Percentiles rank a stretch among this genome's conserved stretches.
Conservation (phyloP, 345 rosid genomes). For the Dimocarpus longan region DNA sequence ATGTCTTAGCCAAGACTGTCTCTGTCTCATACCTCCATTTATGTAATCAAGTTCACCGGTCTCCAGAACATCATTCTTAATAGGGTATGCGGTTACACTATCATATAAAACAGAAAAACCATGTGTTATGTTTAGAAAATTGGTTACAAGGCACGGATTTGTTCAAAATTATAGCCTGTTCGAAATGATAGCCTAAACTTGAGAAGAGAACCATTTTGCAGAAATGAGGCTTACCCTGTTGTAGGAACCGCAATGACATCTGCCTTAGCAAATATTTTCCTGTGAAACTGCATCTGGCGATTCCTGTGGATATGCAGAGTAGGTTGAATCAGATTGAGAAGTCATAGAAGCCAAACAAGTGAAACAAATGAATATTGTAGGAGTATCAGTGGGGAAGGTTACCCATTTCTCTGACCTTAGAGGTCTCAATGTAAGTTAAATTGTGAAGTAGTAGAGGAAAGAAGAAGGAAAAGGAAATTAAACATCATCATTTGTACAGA, state of each 20-base stretch:
- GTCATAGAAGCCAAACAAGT: too few relatives aligned
- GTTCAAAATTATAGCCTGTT: neutral
- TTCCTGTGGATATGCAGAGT: slow-evolving; percentile 46
- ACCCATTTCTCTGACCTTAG: neutral
- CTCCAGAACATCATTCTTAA: slow-evolving; percentile 43
- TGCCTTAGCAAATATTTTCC: slow-evolving; percentile 47
- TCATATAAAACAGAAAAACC: neutral
- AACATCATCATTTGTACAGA: neutral
- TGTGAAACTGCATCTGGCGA: slow-evolving; percentile 57
- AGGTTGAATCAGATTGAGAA: neutral
- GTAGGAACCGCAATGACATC: slow-evolving; percentile 74
- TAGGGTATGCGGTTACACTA: slow-evolving; percentile 71
- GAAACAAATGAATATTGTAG: neutral
- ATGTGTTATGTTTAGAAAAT: neutral
- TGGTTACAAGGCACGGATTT: neutral
- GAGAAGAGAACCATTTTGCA: neutral
- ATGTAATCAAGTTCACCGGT: slow-evolving; percentile 78
- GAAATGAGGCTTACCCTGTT: slow-evolving; percentile 52
- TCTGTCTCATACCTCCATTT: slow-evolving; percentile 59
- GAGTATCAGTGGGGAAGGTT: neutral
- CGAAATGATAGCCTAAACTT: neutral
- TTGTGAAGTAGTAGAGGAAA: neutral
- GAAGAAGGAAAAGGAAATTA: neutral
- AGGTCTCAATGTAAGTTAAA: neutral
- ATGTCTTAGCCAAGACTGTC: neutral